These are phyloP conservation scores for Talaromyces liani DNA, from an alignment of 495 filamentous ascomycete species.

Conservation along the genomic window DNA sequence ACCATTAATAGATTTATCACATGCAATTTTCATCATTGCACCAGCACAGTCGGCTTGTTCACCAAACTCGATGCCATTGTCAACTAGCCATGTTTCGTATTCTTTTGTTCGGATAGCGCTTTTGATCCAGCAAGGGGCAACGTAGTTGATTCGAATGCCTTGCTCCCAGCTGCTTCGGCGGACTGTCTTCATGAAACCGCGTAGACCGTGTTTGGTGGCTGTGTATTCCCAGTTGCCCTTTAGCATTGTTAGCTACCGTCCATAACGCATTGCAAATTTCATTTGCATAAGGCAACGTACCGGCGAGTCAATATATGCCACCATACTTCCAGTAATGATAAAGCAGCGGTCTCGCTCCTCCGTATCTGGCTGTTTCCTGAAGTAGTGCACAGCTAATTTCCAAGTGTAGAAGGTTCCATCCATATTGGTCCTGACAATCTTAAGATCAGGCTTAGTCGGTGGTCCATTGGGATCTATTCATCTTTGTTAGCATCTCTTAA, in stretches of 20 bases:
- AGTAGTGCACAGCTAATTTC: neutral
- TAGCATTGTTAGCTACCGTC: neutral
- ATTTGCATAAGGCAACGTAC: neutral
- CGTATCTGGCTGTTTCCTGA: neutral
- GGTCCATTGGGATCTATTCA: neutral
- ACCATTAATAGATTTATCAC: neutral
- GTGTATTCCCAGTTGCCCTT: neutral
- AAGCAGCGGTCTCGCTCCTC: neutral
- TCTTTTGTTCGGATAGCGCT: neutral
- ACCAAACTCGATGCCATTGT: neutral
- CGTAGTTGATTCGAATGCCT: neutral
- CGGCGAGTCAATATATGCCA: neutral
- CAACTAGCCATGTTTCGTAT: neutral
- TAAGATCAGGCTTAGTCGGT: neutral
- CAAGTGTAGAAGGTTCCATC: neutral
- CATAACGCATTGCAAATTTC: too few relatives aligned
- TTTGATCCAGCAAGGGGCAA: neutral
- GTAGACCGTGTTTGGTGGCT: neutral
- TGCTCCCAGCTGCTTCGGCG: neutral
- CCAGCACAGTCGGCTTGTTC: neutral
- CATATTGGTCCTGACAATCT: neutral
- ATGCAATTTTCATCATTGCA: neutral
- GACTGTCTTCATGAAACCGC: neutral
- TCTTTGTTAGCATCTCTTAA: neutral
- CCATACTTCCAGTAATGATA: neutral